A percentile compares a stretch with the other conserved stretches of the same genome.
These are phyloP conservation scores for Mycosphaerella sp. DNA, from an alignment of 2,329 filamentous ascomycete species.

Conservation along the genomic window DNA sequence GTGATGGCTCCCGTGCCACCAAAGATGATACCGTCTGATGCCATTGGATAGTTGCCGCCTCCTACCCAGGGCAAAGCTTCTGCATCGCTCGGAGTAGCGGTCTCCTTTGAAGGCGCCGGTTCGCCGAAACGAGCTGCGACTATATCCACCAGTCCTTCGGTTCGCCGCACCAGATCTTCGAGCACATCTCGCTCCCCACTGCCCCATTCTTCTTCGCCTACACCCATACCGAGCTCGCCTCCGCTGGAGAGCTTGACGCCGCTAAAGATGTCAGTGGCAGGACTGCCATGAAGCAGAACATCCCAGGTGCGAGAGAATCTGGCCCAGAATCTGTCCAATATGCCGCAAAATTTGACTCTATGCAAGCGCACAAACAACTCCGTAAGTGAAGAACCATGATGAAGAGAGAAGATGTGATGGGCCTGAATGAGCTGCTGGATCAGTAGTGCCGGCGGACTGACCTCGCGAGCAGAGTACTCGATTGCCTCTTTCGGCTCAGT, in stretches of 20 bases:
- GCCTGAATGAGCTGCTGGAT: conserved; percentile 75
- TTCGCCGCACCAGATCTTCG: conserved; percentile 73
- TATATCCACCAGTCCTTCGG: conserved; percentile 79
- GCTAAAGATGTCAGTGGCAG: conserved; percentile 68
- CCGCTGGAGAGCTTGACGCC: conserved; percentile 84
- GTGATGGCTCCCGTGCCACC: conserved; percentile 70
- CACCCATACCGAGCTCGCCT: conserved; percentile 86
- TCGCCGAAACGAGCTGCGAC: conserved; percentile 81
- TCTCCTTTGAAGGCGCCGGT: conserved; percentile 33
- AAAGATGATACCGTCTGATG: conserved; percentile 80
- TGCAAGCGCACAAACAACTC: conserved; percentile 60
- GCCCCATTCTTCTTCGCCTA: conserved; percentile 90
- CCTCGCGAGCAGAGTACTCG: conserved; percentile 85
- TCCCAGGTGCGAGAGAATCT: conserved; percentile 66
- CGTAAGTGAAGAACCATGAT: conserved; percentile 71
- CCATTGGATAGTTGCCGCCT: conserved; percentile 57
- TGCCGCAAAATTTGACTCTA: conserved; percentile 62
- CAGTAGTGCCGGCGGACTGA: conserved; percentile 73
- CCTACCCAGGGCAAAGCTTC: conserved; percentile 61
- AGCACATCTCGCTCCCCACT: conserved; percentile 90
- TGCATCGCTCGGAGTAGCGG: conserved; percentile 22
- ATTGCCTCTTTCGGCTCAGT: conserved; percentile 37
- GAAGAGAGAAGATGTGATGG: conserved; percentile 76
- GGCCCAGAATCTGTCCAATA: conserved; percentile 77
- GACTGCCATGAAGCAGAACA: conserved; percentile 83